These are phyloP conservation scores for Rhizoclosmatium globosum DNA, from an alignment of 192 early-diverging fungal genomes.

Conservation along the genomic window DNA sequence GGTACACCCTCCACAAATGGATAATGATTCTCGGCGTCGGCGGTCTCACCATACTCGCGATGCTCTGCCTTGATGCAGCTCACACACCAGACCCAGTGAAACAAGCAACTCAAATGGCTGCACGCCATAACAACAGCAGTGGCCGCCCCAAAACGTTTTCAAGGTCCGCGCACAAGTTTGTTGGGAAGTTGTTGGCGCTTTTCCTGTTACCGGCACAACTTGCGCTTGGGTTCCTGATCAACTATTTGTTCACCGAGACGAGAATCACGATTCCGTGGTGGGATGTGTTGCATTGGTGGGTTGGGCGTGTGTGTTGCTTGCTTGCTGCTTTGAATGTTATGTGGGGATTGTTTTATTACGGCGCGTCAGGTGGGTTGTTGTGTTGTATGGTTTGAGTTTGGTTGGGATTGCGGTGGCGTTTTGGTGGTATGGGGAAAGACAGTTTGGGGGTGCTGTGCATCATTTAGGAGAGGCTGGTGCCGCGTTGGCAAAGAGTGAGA, in stretches of 20 bases:
- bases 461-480: constrained; percentile 21
- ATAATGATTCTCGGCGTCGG: constrained; percentile 40
- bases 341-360: constrained; percentile 6
- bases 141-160: constrained; percentile 11
- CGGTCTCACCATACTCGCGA: constrained; percentile 19
- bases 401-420: not conserved
- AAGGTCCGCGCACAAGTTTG: constrained; percentile 1
- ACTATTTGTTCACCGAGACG: constrained; percentile 33
- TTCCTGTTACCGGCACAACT: constrained; percentile 32
- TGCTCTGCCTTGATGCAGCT: not conserved
- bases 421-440: constrained; percentile 18
- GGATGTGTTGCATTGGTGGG: constrained; percentile 48
- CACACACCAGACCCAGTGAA: not conserved
- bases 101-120: not conserved
- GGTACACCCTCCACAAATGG: constrained; percentile 46
- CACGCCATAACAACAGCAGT: not conserved
- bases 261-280: constrained; percentile 45
- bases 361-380: not conserved
- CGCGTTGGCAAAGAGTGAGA: too few species aligned
- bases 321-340: constrained; percentile 26
- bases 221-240: constrained; percentile 39
- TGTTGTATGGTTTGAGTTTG: not conserved
- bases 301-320: constrained; percentile 28
- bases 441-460: constrained; percentile 24
- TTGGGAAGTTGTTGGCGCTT: constrained; percentile 23